Percentiles rank a stretch among this genome's conserved stretches.
These are phyloP conservation scores for Patellaria atrata DNA, from an alignment of 495 filamentous ascomycete genomes.

Conservation along the genomic window DNA sequence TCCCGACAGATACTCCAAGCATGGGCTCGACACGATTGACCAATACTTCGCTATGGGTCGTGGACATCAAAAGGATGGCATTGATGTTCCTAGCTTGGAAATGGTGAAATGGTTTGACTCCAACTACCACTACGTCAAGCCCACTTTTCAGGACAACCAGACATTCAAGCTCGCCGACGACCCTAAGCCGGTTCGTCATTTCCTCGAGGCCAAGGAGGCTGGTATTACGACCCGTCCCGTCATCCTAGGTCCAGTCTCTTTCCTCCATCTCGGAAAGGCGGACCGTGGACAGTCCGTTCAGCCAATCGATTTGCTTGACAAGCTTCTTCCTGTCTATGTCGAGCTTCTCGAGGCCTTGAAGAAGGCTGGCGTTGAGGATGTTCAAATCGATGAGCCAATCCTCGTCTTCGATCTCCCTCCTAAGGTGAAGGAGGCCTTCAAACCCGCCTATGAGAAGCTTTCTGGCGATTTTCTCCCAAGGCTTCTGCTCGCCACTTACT, in stretches of 20 bases:
- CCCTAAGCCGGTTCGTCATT: conserved; percentile 89
- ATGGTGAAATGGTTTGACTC: conserved; percentile 99
- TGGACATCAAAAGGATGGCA: conserved; percentile 82
- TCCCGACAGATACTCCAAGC: conserved; percentile 77
- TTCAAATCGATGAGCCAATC: conserved; percentile 95
- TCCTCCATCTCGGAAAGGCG: conserved; percentile 90
- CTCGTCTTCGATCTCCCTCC: conserved; percentile 82
- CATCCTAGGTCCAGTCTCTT: conserved; percentile 87
- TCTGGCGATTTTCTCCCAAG: conserved; percentile 65
- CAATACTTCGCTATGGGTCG: conserved; percentile 99
- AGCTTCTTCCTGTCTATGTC: conserved; percentile 82
- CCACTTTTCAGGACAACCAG: conserved; percentile 90
- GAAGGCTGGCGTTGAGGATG: conserved; percentile 82
- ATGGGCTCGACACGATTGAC: conserved; percentile 74
- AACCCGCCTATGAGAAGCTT: conserved; percentile 87
- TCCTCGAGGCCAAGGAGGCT: conserved; percentile 92
- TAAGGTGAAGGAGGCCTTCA: conserved; percentile 91
- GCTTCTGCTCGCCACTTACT: conserved; percentile 85
- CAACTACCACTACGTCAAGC: conserved; percentile 99
- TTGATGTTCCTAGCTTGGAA: conserved; percentile 90
- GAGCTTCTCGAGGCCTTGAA: conserved; percentile 85
- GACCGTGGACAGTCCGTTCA: conserved; percentile 84
- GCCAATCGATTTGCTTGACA: conserved; percentile 81
- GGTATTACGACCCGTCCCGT: conserved; percentile 88
- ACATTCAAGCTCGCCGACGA: conserved; percentile 71